Base-by-base conservation (phyloP, 208 protist species). In the Leishmania gerbilli region DNA sequence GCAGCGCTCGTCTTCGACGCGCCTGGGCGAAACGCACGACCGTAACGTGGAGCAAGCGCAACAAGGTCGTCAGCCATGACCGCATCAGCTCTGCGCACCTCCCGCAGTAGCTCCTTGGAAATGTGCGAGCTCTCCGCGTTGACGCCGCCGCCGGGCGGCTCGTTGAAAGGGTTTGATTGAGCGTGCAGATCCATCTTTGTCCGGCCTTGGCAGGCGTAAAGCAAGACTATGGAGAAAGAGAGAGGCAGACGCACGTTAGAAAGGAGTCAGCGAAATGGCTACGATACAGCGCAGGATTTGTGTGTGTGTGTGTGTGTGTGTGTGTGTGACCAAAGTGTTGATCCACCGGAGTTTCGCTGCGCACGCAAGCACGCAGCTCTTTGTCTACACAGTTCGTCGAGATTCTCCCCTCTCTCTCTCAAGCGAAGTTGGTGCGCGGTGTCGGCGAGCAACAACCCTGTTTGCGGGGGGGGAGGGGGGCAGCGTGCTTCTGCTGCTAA, bases 31-130 rank as follows among this genome's bases (percentile, higher is more conserved):
- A 76, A 81, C 24, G 76, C 56, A 60, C 53, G 65, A 13, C 77
- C 64, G 65, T 81, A 76, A 60, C 80, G 82, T 71, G 85, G 77
- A 11, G 83, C 78, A 3, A 95, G 79, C 3, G 84, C 85, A 7
- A 87, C 79, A 17, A 93, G 51, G 34, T 95, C 90, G 8, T 79
- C 74, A 24, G 87, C 86, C 93, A 97, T 97, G 17, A 67, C 81
- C 7, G 88, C 89, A 71, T 97, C 93, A 45, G 88, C 93, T 5
- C 76, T 75, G 21, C 92, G 89, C 24, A 97, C 89, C 58, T 95
- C 88, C 19, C 92, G 88, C 3, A 86, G 87, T 51, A 95, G 77
- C 13, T 84, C 85, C 76, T 90, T 93, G 2, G 87, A 86, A 34
- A 86, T 83, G 60, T 79, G 81, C 1, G 80, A 31, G 40, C 67